A percentile compares a stretch with the other conserved stretches of the same genome.
phyloP scores from a whole-genome alignment of 2,329 filamentous ascomycete species.

The Fusarium palustre region DNA sequence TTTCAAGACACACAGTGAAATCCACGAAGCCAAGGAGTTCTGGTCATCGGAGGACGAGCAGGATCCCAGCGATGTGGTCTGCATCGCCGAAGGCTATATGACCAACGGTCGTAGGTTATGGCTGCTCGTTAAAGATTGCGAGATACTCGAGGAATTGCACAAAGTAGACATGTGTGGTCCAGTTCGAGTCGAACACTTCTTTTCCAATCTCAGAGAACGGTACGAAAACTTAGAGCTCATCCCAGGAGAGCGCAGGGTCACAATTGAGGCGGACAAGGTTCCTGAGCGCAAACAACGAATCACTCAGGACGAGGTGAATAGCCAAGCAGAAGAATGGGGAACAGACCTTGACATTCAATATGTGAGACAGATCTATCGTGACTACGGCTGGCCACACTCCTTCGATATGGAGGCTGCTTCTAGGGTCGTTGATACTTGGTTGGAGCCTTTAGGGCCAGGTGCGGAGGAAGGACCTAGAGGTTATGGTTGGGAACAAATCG shows the following conservation, averaged over 20 bases:
- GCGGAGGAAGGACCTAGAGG: neutral
- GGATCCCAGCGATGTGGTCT: neutral
- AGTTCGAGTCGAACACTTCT: neutral
- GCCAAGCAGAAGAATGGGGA: neutral
- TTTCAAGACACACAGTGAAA: neutral
- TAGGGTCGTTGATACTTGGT: neutral
- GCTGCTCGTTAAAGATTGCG: neutral
- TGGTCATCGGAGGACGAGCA: neutral
- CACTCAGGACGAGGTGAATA: neutral
- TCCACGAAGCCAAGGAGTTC: neutral
- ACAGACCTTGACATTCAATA: constrained; percentile 10
- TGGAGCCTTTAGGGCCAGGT: neutral
- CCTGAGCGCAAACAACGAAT: neutral
- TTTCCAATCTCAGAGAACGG: neutral
- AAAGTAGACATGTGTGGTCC: too few species aligned
- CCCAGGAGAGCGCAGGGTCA: neutral
- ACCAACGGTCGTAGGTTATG: neutral
- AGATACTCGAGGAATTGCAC: neutral
- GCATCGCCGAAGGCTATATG: neutral
- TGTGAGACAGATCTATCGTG: constrained; percentile 4
- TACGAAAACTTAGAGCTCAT: neutral
- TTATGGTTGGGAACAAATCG: neutral
- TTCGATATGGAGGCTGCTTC: neutral
- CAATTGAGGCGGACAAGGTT: neutral
- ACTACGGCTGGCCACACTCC: neutral